Conservation (phyloP, 306 rosid genomes). For the Vigna reflexopilosa region DNA sequence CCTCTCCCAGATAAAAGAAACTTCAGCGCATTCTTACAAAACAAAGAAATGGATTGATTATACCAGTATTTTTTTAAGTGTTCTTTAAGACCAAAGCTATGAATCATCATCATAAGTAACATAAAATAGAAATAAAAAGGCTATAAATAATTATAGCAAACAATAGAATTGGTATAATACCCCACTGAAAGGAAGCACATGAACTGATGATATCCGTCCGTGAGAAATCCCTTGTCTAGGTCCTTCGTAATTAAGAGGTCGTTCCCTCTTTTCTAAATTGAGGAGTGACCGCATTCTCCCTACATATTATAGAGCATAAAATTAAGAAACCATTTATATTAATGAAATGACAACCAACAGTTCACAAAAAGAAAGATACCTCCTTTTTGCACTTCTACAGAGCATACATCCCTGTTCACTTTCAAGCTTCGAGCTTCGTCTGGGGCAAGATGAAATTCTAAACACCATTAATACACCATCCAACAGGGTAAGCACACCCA, state of each 20-base stretch:
- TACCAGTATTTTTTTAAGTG: not conserved
- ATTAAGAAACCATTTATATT: conserved; percentile 33
- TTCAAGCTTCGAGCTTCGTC: conserved; percentile 76
- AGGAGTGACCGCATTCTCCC: conserved; percentile 79
- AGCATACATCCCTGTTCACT: conserved; percentile 64
- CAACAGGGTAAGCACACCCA: conserved; percentile 10
- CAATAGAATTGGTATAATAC: conserved; percentile 55
- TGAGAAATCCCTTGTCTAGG: conserved; percentile 62
- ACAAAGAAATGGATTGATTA: not conserved
- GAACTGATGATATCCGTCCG: conserved; percentile 61
- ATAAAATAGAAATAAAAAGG: conserved; percentile 35
- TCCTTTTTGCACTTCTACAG: conserved; percentile 74
- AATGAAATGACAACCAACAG: conserved; percentile 42
- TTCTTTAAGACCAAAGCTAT: conserved; percentile 4
- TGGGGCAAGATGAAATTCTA: conserved; percentile 44
- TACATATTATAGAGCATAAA: conserved; percentile 46
- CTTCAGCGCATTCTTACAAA: conserved; percentile 4
- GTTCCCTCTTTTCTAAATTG: conserved; percentile 88
- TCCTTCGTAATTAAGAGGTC: conserved; percentile 68
- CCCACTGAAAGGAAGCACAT: conserved; percentile 58
- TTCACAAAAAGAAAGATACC: conserved; percentile 54
- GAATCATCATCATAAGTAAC: conserved; percentile 23
- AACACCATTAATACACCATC: conserved; percentile 38
- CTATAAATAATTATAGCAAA: conserved; percentile 26
- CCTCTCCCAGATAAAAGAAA: conserved; percentile 14